Evolutionary conservation across 2,329 filamentous ascomycete genomes (phyloP).

Genomic region (Mariannaea sp.): DNA sequence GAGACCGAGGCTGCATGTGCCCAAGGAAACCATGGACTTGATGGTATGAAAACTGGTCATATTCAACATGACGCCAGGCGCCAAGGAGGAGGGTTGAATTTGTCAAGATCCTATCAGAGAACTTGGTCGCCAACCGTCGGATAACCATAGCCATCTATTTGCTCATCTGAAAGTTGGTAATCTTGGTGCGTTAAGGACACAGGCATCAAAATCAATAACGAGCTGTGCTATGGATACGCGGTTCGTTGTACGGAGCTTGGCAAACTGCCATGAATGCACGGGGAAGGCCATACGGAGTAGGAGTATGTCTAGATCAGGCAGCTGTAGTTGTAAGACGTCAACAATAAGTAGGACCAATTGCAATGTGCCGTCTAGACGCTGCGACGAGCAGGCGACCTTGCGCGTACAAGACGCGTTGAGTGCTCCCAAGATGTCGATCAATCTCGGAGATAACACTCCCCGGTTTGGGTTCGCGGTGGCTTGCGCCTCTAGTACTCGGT

Average conservation of each 20-base stretch:
- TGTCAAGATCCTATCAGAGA: conserved; percentile 30
- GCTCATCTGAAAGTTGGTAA: too few relatives aligned
- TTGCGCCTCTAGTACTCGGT: conserved; percentile 20
- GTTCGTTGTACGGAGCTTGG: too few relatives aligned
- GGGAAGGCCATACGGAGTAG: too few relatives aligned
- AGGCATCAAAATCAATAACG: too few relatives aligned
- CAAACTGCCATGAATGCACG: too few relatives aligned
- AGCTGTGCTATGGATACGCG: too few relatives aligned
- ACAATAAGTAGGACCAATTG: conserved; percentile 2
- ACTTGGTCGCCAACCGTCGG: conserved; percentile 22
- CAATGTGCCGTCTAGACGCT: neutral
- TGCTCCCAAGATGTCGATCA: conserved; percentile 9
- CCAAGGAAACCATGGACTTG: conserved; percentile 23
- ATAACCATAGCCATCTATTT: conserved; percentile 31
- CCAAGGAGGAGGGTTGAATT: conserved; percentile 4
- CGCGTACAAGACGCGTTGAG: conserved; percentile 29
- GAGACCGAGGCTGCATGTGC: neutral
- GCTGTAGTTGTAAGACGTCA: too few relatives aligned
- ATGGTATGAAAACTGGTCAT: conserved; percentile 16
- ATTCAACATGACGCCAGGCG: conserved; percentile 28
- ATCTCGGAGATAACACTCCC: conserved; percentile 18
- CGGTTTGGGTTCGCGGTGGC: conserved; percentile 13
- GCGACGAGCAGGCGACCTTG: conserved; percentile 14
- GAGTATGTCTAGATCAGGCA: too few relatives aligned
- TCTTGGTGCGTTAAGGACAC: too few relatives aligned